Evolutionary conservation across 164 flowering plant genomes (phyloP), one percentile per base, ranked within the genome.

Genomic region (Echeveria elegans): DNA sequence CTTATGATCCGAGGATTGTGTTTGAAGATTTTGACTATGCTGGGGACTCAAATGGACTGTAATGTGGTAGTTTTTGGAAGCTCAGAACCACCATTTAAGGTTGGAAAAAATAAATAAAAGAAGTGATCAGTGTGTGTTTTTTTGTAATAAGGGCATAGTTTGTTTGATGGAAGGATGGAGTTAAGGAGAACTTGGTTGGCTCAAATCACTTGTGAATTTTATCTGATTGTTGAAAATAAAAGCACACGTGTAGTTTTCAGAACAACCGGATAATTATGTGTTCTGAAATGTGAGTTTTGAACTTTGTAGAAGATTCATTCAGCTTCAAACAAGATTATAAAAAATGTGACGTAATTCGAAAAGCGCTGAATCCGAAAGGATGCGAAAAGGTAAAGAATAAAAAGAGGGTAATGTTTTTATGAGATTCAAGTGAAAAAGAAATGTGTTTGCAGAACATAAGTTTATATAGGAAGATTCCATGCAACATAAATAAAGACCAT

Each of bases 81-180:
- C 82, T 77, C 53, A 83, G 74, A 67, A 77, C 84, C 76, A 73
- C 87, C 96, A 88, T 88, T 66, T 64, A 68, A 63, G 38, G 1
- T 12, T 5, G 45, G n/a, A n/a, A n/a, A n/a, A n/a, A 5, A 37
- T 36, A 37, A 63, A 28, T 28, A 1, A 32, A 19, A 26, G 29
- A 53, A 53, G 56, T 11, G 47, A n/a, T 48, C 24, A 21, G 23
- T 10, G 28, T 52, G 58, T 52, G 28, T 9, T 21, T 52, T n/a
- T 52, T 18, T 28, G 23, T 12, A 26, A 28, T 56, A 2, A 19
- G 12, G 61, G 61, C 60, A 53, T 53, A 53, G 29, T 53, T 53
- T 53, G 29, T 28, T 26, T 56, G 31, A 56, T 26, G 7, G 31
- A 56, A 56, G 28, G 28, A 2, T 4, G 5, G 60, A 29, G 18